Evolutionary conservation across 257 asterid genomes (phyloP).

Genomic region (Echium plantagineum): DNA sequence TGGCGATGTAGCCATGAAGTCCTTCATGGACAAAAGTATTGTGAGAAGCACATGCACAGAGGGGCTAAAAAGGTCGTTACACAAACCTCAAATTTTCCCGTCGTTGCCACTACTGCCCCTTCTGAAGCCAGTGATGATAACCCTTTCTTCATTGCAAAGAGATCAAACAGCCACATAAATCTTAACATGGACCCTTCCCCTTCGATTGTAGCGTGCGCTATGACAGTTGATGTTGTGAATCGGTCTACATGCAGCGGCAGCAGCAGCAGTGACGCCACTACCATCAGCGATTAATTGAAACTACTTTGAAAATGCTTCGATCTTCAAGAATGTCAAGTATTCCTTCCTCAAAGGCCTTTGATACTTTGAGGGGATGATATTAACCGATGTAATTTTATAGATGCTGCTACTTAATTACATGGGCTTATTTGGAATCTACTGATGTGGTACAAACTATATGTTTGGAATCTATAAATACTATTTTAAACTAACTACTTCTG

Average conservation of each 20-base stretch:
- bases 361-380: background rate
- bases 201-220: slow-evolving; percentile 22
- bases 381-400: background rate
- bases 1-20: slow-evolving; percentile 51
- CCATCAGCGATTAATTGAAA: slow-evolving; percentile 25
- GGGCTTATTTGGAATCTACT: background rate
- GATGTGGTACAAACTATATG: background rate
- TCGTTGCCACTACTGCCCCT: slow-evolving; percentile 4
- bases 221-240: background rate
- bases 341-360: background rate
- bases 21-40: slow-evolving; percentile 36
- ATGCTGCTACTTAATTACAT: background rate
- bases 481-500: background rate
- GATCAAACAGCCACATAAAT: slow-evolving; percentile 21
- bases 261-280: slow-evolving; percentile 55
- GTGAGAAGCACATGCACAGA: slow-evolving; percentile 56
- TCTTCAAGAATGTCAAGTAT: background rate
- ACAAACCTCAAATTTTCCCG: slow-evolving; percentile 12
- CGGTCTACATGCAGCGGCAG: slow-evolving; percentile 23
- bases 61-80: slow-evolving; percentile 35
- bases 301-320: background rate
- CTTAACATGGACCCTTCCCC: slow-evolving; percentile 37
- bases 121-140: background rate
- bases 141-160: slow-evolving; percentile 6
- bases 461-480: too few relatives aligned